Base-by-base conservation (phyloP, 768 basidiomycete species). In the Termitomyces sp. region DNA sequence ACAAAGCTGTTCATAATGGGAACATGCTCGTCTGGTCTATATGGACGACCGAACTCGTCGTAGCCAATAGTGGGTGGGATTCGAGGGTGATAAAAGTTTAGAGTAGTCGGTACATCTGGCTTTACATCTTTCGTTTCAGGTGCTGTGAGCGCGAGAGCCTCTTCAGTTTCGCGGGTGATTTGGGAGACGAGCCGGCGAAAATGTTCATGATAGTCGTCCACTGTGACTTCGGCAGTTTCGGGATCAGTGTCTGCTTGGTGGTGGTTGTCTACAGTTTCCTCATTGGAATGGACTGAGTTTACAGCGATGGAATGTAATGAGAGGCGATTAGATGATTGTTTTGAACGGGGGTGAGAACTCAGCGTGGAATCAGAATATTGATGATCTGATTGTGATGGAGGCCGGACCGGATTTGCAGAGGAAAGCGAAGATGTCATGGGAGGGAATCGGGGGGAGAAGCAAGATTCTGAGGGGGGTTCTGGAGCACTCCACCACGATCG, bases 1-100 rank as follows among this genome's bases (percentile, higher is more conserved):
- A 91, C 78, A 63, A 76, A 81, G 23, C 80, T 76, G 53, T 88
- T 86, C 54, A 92, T 72, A 48, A 91, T 77, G 6, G 77, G 78
- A 31, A 90, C 73, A 53, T 80, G 76, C 56, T 80, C 77, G 38
- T 82, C 82, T 21, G 77, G 73, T 19, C 74, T 73, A 62, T 77
- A 78, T 3, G 77, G 77, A 25, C 71, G 67, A 2, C 77, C 78
- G 47, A 78, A 79, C 59, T 82, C 81, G 64, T 82, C 77, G 59
- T 77, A 78, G 0, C 75, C 75, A 37, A 78, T 64, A 12, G 68
- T 58, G 7, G 67, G 67, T 12, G 72, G 66, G 8, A 63, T 41
- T n/a, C 41, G 56, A 44, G 38, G 54, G 19, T 29, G 46, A 12
- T 43, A 29, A 16, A 54, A 34, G 6, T 31, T 43, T n/a, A 41